Base-by-base conservation (phyloP, 306 rosid genomes). In the Hippophae gyantsensis region DNA sequence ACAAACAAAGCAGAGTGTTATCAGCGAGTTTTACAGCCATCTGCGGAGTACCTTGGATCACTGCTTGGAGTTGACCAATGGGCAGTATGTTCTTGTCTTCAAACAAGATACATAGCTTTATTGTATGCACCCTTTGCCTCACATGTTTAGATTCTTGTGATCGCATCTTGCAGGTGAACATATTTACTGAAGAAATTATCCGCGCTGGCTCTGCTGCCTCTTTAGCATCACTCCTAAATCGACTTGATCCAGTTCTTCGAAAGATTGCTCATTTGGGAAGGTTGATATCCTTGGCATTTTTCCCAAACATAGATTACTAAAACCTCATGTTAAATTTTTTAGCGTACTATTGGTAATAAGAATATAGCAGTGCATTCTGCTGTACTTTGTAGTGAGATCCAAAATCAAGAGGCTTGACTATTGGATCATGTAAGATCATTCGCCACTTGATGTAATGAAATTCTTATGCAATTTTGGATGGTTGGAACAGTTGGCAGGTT, bases 401-500 rank as follows among this genome's bases (percentile, higher is more conserved):
- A 48, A 48, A 48, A 48, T 14, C n/a, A 48, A 13, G n/a, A 10
- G 52, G n/a, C 12, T 13, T 48, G 12, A 10, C 13, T 48, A 7
- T 48, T 14, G 12, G 52, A 5, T 32, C 38, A 32, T 32, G 38
- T 4, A 32, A 2, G 38, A 32, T 32, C 38, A 4, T 32, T 32
- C 5, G 0, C 5, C 38, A 32, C 38, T 2, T 18, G 23, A 18
- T 32, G 38, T 32, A 32, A 32, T 32, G 38, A 32, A 32, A 2
- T 32, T 32, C 38, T 41, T 18, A 0, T 56, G 41, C 43, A 42
- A 13, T 42, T 50, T 14, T 14, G 9, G 43, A 8, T 60, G 58
- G 53, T 26, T 54, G 42, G 23, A 42, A 55, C 69, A 75, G 76
- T 65, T 75, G 76, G 80, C 80, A 75, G 69, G 59, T 70, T 57